Base-by-base conservation (phyloP, 2,329 filamentous ascomycete species). In the Blastomyces emzantsi region DNA sequence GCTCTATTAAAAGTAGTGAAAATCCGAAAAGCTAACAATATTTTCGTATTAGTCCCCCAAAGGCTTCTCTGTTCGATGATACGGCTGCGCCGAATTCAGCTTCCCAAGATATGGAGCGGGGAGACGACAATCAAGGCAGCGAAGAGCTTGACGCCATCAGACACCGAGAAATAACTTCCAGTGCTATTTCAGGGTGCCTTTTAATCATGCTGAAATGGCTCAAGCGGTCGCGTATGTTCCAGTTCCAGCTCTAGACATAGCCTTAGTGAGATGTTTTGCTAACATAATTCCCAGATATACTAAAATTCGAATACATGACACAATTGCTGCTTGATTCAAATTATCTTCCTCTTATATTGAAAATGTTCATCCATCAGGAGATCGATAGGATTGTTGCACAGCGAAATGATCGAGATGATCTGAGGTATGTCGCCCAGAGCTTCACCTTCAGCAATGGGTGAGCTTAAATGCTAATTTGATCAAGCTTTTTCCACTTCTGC, bases 231-330 rank as follows among this genome's bases (percentile, higher is more conserved):
- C 94, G 91, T 95, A 80, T 80, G 90, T 80, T 43, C 36, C 56
- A 60, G 56, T 13, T 11, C 30, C 8, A 22, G 15, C 15, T 52
- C 3, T 28, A 1, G 36, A 39, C 9, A 1, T 39, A 1, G 36
- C 6, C 17, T 60, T 63, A n/a, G 59, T 45, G 19, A 47, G 28
- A 57, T 22, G 8, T 5, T 30, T 56, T 62, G 36, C 63, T 65
- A 64, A 65, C 60, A 43, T 33, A 39, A 13, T 17, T 49, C 55
- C 5, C 58, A 95, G 91, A 99, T 73, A 85, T 97, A 36, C 80
- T 99, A 67, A 96, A 97, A 73, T 97, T 94, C 69, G 94, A 99
- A 76, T 97, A 97, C 71, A 80, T 99, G 71, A 93, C 92, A 0
- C 94, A 99, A 72, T 83, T 99, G 2, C 80, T 99, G 13, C 83